Evolutionary conservation across 257 asterid species (phyloP), one percentile per base, ranked within the genome.

Genomic region (Vinca minor): DNA sequence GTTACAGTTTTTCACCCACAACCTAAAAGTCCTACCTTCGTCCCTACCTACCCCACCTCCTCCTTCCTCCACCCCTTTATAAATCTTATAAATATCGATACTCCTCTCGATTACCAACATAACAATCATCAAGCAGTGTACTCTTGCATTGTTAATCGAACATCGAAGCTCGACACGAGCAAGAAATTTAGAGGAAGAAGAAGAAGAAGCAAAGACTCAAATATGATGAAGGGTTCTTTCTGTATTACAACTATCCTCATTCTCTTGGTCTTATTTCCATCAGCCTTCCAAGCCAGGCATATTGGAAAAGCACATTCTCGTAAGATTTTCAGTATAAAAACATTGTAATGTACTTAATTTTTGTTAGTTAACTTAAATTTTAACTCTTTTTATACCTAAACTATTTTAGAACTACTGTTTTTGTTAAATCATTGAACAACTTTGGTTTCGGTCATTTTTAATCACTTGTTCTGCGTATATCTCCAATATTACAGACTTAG

Each of bases 201-300:
- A 14, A 26, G 8, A 25, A 29, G 17, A 48, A 54, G 3, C 46
- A 39, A n/a, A n/a, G n/a, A 31, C 4, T 34, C 38, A 34, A n/a
- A 45, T 12, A 68, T 18, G 68, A 79, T 73, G 85, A 79, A 68
- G 71, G 66, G 82, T 31, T 66, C 35, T 53, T 62, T 62, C n/a
- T n/a, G n/a, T 57, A 68, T 31, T 25, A 69, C 78, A 18, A 68
- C 67, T 14, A 59, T 76, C 70, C 2, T 81, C 14, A 34, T 80
- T 45, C 14, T 79, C 53, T 62, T 80, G n/a, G 21, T 82, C 36
- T 66, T 78, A n/a, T 71, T 83, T 57, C 82, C 85, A 1, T 32
- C 58, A 34, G 32, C 71, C 70, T 54, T 74, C 55, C 76, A 77
- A 64, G 86, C 88, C 4, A 83, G 86, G 77, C 85, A 68, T 52